Base-by-base conservation (phyloP, 2,329 filamentous ascomycete species). In the Colletotrichum paranaense region DNA sequence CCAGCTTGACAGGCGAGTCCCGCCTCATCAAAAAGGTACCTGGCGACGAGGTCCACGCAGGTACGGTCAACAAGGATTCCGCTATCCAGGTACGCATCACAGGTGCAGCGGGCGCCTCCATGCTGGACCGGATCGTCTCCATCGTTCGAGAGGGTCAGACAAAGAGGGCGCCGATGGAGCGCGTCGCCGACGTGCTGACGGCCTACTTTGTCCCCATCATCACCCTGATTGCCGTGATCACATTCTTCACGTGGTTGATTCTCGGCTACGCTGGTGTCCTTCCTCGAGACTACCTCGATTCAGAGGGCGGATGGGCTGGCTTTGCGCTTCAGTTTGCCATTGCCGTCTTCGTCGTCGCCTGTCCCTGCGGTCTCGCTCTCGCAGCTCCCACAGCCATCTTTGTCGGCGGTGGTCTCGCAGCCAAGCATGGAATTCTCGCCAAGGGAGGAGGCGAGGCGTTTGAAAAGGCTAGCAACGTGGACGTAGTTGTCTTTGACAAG, bases 331-430 rank as follows among this genome's bases (percentile, higher is more conserved):
- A 94, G 75, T 97, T 96, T 78, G 93, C 94, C 19, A 96, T 97
- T 77, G 90, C 94, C 7, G 94, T 97, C 14, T 97, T 97, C 76
- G 94, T 97, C 42, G 92, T 97, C 32, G 94, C 94, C 2, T 97
- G 94, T 78, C 94, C 94, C 1, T 97, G 94, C 78, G 94, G 94
- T 2, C 88, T 97, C 16, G 94, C 92, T 1, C 89, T 97, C 8
- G 94, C 94, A n/a, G 94, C 94, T 0, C 94, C 94, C 1, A 97
- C 94, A 0, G 94, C 94, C 66, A 90, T 97, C 42, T 96, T 96
- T 76, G 94, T 97, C 11, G 94, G 94, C 3, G 92, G 93, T 46
- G 94, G 94, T 1, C 84, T 97, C 22, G 94, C 94, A 2, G 94
- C 94, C 7, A 92, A 93, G 79, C 84, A 94, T 78, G 94, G 94